Evolutionary conservation across 2,329 filamentous ascomycete species (phyloP), one percentile per base, ranked within the genome.

Genomic region (Incumbomyces delicatus): DNA sequence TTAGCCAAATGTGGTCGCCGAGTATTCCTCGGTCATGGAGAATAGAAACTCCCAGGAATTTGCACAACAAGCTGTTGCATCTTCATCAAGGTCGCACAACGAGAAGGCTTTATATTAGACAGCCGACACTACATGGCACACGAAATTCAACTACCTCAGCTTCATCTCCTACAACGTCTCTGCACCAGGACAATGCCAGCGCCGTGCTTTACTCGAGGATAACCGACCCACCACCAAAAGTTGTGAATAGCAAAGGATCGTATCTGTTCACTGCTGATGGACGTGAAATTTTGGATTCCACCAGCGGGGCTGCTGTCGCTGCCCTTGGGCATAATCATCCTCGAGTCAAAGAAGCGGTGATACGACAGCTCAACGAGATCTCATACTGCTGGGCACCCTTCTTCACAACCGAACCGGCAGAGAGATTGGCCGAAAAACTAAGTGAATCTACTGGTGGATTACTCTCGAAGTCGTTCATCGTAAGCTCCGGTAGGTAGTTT

Each of bases 281-380:
- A 1, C 70, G 73, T 17, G 68, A 66, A 30, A 74, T 92, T 34
- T 73, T 88, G 12, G 86, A 92, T 60, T 81, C 78, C 1, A 84
- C 81, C 16, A 77, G 81, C 29, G 86, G 86, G 82, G 85, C 2
- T 8, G 53, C 53, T 84, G 84, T 88, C 2, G 33, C 16, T 5
- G 13, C 33, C n/a, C n/a, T 35, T 5, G 85, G 85, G 3, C 80
- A 87, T 55, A 78, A 76, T 20, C 72, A 82, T 48, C 58, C 69
- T 35, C 69, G 79, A 36, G 76, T 89, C 10, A 68, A 69, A 13
- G 65, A 74, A 2, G 83, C 81, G 0, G 73, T 86, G 34, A 62
- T 68, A 3, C 57, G 70, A 12, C 83, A 87, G 55, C 67, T 83
- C 53, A 68, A 74, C 39, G 63, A 76, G 37, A 65, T 82, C 0